Percentiles rank a stretch among this genome's conserved stretches.
These are phyloP conservation scores for Capronia coronata DNA, from an alignment of 2,329 filamentous ascomycete species.

Conservation along the genomic window DNA sequence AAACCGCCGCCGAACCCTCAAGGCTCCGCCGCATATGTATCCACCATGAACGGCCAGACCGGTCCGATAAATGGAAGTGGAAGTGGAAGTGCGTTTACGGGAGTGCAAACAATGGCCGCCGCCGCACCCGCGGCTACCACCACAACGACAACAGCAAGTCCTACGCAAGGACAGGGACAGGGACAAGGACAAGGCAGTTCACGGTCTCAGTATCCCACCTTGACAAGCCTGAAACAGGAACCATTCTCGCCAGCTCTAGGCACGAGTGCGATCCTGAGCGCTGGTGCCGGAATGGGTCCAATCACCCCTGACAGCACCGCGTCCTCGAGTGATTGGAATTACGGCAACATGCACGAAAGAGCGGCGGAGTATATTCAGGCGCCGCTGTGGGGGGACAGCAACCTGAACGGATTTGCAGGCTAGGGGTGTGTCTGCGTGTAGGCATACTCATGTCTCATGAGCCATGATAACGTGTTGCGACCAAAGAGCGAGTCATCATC, in stretches of 20 bases:
- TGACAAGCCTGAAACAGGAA: conserved; percentile 16
- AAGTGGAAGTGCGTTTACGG: conserved; percentile 1
- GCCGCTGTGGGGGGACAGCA: conserved; percentile 36
- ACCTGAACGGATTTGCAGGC: background rate
- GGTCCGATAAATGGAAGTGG: conserved; percentile 1
- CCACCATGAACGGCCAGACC: background rate
- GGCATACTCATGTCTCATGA: too few relatives aligned
- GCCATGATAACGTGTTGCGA: too few relatives aligned
- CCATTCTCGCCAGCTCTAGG: conserved; percentile 17
- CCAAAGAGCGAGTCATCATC: too few relatives aligned
- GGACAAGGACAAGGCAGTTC: background rate
- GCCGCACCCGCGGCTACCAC: background rate
- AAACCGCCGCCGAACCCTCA: conserved; percentile 3
- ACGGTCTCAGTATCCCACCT: conserved; percentile 12
- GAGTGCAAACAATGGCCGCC: too few relatives aligned
- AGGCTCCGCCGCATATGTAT: conserved; percentile 8
- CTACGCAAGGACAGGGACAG: background rate
- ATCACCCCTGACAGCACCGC: conserved; percentile 41
- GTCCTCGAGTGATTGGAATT: conserved; percentile 43
- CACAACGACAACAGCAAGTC: background rate
- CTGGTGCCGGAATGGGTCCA: conserved; percentile 30
- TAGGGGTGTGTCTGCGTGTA: too few relatives aligned
- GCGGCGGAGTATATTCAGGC: conserved; percentile 46
- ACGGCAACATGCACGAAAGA: conserved; percentile 41
- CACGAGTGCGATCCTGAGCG: conserved; percentile 6